These are phyloP conservation scores for Tricholoma terreum DNA, from an alignment of 768 basidiomycete genomes.

Conservation along the genomic window DNA sequence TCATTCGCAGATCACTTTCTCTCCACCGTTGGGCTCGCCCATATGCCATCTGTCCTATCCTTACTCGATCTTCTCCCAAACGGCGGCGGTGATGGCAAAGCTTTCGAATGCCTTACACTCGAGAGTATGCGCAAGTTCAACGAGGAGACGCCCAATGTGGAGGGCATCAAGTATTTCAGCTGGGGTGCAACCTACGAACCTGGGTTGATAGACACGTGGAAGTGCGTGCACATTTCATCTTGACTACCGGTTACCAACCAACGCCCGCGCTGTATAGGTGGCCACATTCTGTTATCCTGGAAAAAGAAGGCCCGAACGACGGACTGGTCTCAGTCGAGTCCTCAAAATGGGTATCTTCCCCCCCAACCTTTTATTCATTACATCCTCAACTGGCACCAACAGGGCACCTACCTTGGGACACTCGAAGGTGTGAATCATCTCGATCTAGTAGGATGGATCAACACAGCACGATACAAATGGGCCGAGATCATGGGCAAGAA, in stretches of 20 bases:
- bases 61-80: conserved; percentile 84
- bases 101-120: conserved; percentile 84
- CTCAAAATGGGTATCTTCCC: conserved; percentile 67
- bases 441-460: conserved; percentile 93
- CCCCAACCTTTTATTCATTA: not conserved
- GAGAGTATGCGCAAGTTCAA: conserved; percentile 90
- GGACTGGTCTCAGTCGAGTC: conserved; percentile 89
- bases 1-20: conserved; percentile 92
- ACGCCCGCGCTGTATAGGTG: no score
- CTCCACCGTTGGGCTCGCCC: conserved; percentile 59
- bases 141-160: conserved; percentile 74
- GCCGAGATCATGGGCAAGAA: conserved; percentile 85
- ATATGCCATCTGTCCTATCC: conserved; percentile 67
- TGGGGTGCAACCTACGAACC: conserved; percentile 94
- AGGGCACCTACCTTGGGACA: conserved; percentile 96
- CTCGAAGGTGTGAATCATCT: conserved; percentile 88
- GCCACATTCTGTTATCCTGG: conserved; percentile 76
- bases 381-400: not conserved
- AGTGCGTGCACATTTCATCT: conserved; percentile 32
- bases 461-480: conserved; percentile 84
- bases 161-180: conserved; percentile 83
- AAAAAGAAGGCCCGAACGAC: conserved; percentile 91
- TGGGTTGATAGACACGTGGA: conserved; percentile 88
- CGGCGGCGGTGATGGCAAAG: conserved; percentile 91
- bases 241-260: conserved; percentile 10